A percentile compares a stretch with the other conserved stretches of the same genome.
phyloP scores from a whole-genome alignment of 1,139 yeast genomes.

The Hyphopichia buzzinii region DNA sequence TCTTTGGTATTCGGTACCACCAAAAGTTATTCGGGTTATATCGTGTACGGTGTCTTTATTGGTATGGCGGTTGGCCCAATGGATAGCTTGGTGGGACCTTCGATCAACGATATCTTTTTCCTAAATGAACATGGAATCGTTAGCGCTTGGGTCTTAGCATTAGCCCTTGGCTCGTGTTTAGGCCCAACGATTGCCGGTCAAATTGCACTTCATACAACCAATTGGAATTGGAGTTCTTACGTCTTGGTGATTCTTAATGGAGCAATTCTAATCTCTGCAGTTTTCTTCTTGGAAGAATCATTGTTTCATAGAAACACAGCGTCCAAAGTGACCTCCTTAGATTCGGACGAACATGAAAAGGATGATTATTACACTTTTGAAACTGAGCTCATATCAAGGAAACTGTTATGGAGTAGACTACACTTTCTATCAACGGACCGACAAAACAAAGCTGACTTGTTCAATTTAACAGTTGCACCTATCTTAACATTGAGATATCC shows the following conservation, averaged over 20 bases:
- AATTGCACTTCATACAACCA: not conserved
- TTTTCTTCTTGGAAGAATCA: slow-evolving; percentile 3
- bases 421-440: not conserved
- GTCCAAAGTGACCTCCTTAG: not conserved
- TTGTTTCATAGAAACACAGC: not conserved
- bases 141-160: slow-evolving; percentile 9
- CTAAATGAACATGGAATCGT: slow-evolving; percentile 11
- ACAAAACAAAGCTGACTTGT: slow-evolving; percentile 9
- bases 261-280: slow-evolving; percentile 9
- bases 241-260: slow-evolving; percentile 10
- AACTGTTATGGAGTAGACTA: not conserved
- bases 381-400: not conserved
- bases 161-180: slow-evolving; percentile 40
- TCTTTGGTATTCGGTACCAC: not conserved
- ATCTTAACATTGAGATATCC: slow-evolving; percentile 5
- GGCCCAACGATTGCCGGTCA: slow-evolving; percentile 49
- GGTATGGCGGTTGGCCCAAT: slow-evolving; percentile 3
- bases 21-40: slow-evolving; percentile 1
- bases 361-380: not conserved
- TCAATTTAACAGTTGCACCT: slow-evolving; percentile 10
- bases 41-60: slow-evolving; percentile 2
- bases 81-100: slow-evolving; percentile 3
- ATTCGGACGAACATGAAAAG: not conserved
- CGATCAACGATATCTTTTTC: slow-evolving; percentile 2
- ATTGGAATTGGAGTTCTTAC: slow-evolving; percentile 6